A percentile compares a stretch with the other conserved stretches of the same genome.
phyloP scores from a whole-genome alignment of 768 basidiomycete species.

The Roridomyces roridus region DNA sequence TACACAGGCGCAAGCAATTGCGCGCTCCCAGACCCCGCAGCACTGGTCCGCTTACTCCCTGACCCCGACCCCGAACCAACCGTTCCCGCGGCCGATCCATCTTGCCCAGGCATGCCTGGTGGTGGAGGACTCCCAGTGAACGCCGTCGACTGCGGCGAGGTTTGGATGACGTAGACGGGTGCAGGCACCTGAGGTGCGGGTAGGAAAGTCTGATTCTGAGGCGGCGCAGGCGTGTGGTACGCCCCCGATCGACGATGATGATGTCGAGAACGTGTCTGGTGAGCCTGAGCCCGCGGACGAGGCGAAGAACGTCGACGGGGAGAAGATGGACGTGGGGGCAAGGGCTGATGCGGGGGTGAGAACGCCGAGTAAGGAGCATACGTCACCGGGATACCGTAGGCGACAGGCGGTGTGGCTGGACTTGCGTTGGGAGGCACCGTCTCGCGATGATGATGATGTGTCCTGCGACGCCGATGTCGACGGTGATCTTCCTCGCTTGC shows the following conservation, averaged over 20 bases:
- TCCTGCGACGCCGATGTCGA: background rate
- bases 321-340: background rate
- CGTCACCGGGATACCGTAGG: background rate
- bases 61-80: too few relatives aligned
- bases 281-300: background rate
- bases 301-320: background rate
- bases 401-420: background rate
- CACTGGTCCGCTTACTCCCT: background rate
- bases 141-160: background rate
- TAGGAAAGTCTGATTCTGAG: background rate
- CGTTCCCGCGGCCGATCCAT: background rate
- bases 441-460: constrained; percentile 4
- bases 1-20: constrained; percentile 24
- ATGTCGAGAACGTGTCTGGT: background rate
- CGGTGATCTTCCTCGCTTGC: background rate
- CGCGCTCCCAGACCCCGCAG: background rate
- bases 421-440: background rate
- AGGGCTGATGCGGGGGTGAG: background rate
- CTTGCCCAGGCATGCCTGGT: background rate
- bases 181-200: constrained; percentile 15
- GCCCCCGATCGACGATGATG: constrained; percentile 21
- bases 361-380: constrained; percentile 13
- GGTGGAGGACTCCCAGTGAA: background rate
- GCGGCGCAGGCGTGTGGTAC: constrained; percentile 4
- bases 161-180: constrained; percentile 22